A percentile compares a stretch with the other conserved stretches of the same genome.
Conservation (phyloP, 148 eudicot genomes). For the Rhododendron mucronatum region DNA sequence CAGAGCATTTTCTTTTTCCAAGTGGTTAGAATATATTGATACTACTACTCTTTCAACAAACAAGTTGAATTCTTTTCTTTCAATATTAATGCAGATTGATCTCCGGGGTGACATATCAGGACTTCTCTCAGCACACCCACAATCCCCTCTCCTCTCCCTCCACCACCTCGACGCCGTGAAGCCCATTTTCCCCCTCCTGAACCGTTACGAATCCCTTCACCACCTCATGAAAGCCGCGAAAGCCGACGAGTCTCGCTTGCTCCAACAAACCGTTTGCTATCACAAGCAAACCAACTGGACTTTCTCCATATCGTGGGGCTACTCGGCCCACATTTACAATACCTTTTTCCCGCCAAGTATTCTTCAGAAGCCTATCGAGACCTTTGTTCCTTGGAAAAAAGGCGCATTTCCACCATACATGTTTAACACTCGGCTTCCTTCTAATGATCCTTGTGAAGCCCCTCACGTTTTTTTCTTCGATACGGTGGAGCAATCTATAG, state of each 20-base stretch:
- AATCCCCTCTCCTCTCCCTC: conserved; percentile 43
- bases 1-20: neutral
- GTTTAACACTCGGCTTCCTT: conserved; percentile 45
- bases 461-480: conserved; percentile 54
- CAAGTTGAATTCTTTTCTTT: neutral
- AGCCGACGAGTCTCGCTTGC: conserved; percentile 34
- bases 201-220: conserved; percentile 30
- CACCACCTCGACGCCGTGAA: conserved; percentile 50
- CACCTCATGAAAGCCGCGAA: conserved; percentile 51
- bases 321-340: conserved; percentile 47
- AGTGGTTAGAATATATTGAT: neutral
- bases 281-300: conserved; percentile 41
- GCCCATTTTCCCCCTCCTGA: conserved; percentile 52
- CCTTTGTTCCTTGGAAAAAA: conserved; percentile 48
- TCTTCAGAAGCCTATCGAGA: conserved; percentile 46
- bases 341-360: conserved; percentile 32
- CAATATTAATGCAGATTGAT: conserved; percentile 35
- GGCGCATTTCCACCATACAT: conserved; percentile 28
- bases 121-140: conserved; percentile 49
- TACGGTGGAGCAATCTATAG: conserved; percentile 14
- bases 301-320: conserved; percentile 64
- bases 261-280: conserved; percentile 67
- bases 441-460: conserved; percentile 39
- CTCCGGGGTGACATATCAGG: conserved; percentile 46
- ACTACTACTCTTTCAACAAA: neutral